These are phyloP conservation scores for Brassica cretica DNA, from an alignment of 345 rosid genomes.

Conservation along the genomic window DNA sequence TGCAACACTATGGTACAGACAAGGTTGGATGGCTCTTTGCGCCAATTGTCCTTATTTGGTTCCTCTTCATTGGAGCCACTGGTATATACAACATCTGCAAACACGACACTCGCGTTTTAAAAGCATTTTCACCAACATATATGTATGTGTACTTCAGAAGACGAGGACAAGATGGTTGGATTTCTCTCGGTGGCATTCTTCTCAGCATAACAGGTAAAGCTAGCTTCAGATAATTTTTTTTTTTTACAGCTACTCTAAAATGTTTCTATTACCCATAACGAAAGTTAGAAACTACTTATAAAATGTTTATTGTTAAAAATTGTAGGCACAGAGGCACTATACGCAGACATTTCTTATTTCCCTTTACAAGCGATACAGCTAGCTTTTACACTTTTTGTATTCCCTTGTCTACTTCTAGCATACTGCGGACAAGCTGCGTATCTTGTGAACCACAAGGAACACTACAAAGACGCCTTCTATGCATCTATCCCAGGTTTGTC, in stretches of 20 bases:
- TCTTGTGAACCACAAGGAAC: slow-evolving; percentile 57
- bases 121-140: slow-evolving; percentile 83
- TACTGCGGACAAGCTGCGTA: slow-evolving; percentile 97
- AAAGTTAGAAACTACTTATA: neutral
- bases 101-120: slow-evolving; percentile 65
- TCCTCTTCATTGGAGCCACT: slow-evolving; percentile 81
- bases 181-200: slow-evolving; percentile 89
- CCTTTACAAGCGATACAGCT: slow-evolving; percentile 80
- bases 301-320: neutral
- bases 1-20: slow-evolving; percentile 94
- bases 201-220: slow-evolving; percentile 81
- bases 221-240: neutral
- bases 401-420: slow-evolving; percentile 96
- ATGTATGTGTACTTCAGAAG: slow-evolving; percentile 69
- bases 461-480: slow-evolving; percentile 70
- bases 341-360: neutral
- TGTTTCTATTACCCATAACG: neutral
- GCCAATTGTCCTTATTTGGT: slow-evolving; percentile 86
- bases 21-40: slow-evolving; percentile 96
- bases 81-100: slow-evolving; percentile 79
- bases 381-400: slow-evolving; percentile 86
- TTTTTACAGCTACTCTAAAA: neutral
- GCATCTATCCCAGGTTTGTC: slow-evolving; percentile 80
- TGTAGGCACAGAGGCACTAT: neutral
- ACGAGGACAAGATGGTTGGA: slow-evolving; percentile 68